A percentile compares a stretch with the other conserved stretches of the same genome.
Conservation (phyloP, 257 asterid species). For the Hygrophila difformis region DNA sequence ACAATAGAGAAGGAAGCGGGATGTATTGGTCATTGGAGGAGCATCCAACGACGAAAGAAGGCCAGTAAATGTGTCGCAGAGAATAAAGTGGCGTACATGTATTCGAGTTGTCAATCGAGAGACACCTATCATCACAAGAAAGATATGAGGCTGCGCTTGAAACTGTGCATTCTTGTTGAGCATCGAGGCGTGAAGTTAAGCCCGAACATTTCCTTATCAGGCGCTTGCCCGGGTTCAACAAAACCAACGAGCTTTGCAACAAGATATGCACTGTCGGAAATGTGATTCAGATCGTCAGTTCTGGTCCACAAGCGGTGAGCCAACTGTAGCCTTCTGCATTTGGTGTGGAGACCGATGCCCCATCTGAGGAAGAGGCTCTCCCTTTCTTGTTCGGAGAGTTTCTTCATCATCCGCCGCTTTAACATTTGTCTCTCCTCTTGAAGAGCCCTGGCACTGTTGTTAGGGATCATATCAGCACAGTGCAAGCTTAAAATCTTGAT, state of each 20-base stretch:
- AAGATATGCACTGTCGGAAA: constrained; percentile 61
- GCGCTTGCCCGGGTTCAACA: constrained; percentile 45
- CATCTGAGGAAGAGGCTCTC: constrained; percentile 69
- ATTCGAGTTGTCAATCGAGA: too few relatives aligned
- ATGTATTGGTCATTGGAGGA: too few relatives aligned
- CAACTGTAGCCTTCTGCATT: constrained; percentile 64
- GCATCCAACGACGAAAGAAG: too few relatives aligned
- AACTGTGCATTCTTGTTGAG: constrained; percentile 42
- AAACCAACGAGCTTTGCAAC: constrained; percentile 67
- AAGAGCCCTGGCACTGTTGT: constrained; percentile 58
- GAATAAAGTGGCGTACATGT: too few relatives aligned
- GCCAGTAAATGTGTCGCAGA: too few relatives aligned
- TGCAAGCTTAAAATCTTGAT: neutral
- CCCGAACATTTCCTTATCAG: constrained; percentile 82
- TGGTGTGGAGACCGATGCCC: constrained; percentile 61
- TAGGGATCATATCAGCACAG: constrained; percentile 4
- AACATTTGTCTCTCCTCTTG: constrained; percentile 64
- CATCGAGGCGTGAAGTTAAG: constrained; percentile 60
- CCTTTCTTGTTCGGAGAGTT: constrained; percentile 68
- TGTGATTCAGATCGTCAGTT: constrained; percentile 61
- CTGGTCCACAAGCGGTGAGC: constrained; percentile 62
- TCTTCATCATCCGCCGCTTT: constrained; percentile 65
- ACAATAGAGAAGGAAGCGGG: too few relatives aligned
- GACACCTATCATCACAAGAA: constrained; percentile 37
- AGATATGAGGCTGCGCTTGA: constrained; percentile 52